Evolutionary conservation across 352 stramenopile species (phyloP), one percentile per base, ranked within the genome.

Genomic region (Albugo laibachii): DNA sequence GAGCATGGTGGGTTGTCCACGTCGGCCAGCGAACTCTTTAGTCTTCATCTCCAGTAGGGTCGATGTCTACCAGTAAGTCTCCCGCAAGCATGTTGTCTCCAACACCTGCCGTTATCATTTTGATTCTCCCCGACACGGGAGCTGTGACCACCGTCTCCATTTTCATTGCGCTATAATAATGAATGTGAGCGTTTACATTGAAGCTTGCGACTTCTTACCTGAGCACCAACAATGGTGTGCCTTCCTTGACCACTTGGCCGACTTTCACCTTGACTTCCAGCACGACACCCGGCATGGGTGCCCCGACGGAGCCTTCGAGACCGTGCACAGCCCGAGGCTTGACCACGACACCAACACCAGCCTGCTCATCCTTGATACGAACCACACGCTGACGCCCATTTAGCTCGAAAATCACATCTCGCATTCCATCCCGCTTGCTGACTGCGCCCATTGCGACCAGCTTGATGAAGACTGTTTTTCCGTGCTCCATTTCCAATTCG

Each of bases 91-190:
- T 83, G 61, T 92, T 94, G 66, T 98, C 94, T 41, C 91, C 91
- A 24, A 94, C 86, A 31, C 74, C 79, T 1, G 95, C 87, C 49
- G 80, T 69, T 45, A 98, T 79, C 43, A 72, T 56, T 58, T 81
- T 91, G 21, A 99, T 72, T 49, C 81, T 78, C 51, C 94, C 94
- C 37, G 66, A 72, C 44, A 91, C 79, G 1, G 93, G 82, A 19
- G 91, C 82, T 38, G 82, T 63, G 31, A 98, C 87, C 21, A 95
- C 81, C 2, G 92, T 98, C 72, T 98, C 93, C 94, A 99, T 99
- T 71, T 99, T 99, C 92, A 98, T 98, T 48, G 94, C 94, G 27
- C 73, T 95, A 31, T 8, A 8, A 31, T 8, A 31, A 31, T 3
- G 8, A 31, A 31, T 31, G 24, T 31, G 24, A 31, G 24, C 3